A percentile compares a stretch with the other conserved stretches of the same genome.
Evolutionary conservation across 2,329 filamentous ascomycete genomes (phyloP).

Genomic region (Fusarium succisae): DNA sequence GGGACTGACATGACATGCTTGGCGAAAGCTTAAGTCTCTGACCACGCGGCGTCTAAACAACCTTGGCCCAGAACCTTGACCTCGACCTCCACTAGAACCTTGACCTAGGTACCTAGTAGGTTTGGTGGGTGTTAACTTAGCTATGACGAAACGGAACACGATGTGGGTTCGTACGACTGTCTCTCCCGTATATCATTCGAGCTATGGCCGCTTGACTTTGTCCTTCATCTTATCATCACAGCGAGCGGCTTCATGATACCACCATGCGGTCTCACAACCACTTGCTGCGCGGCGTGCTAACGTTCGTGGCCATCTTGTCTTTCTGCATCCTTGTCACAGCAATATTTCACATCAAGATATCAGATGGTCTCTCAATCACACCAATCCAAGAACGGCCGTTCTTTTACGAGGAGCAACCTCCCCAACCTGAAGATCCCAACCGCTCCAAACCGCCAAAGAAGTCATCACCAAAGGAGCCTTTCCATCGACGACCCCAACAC

Average conservation of each 20-base stretch:
- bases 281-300: conserved; percentile 14
- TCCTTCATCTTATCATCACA: neutral
- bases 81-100: neutral
- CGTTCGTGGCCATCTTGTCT: conserved; percentile 11
- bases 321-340: conserved; percentile 10
- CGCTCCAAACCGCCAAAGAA: neutral
- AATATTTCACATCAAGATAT: conserved; percentile 21
- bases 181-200: conserved; percentile 2
- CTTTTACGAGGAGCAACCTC: conserved; percentile 24
- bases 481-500: neutral
- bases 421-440: neutral
- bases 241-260: neutral
- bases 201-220: neutral
- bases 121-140: neutral
- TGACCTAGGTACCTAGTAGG: neutral
- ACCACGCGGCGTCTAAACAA: conserved; percentile 1
- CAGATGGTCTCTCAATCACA: conserved; percentile 6
- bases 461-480: neutral
- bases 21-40: conserved; percentile 27
- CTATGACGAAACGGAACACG: conserved; percentile 5
- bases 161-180: neutral
- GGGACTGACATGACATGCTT: neutral
- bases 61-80: neutral
- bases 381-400: conserved; percentile 19
- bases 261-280: conserved; percentile 18